Evolutionary conservation across 2,329 filamentous ascomycete species (phyloP), one percentile per base, ranked within the genome.

Genomic region (Epichloe gansuensis): DNA sequence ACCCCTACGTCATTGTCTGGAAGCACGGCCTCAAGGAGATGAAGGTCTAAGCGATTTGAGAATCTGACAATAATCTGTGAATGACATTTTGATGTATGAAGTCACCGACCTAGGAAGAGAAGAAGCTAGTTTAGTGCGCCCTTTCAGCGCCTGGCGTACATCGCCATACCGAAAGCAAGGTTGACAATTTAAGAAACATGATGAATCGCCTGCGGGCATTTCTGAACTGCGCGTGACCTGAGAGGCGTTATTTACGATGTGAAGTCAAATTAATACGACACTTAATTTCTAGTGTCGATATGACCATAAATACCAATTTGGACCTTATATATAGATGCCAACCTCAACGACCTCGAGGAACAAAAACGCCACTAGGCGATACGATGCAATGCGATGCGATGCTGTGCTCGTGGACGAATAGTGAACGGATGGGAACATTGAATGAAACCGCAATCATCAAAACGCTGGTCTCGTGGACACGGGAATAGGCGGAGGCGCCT

Each of bases 1-100:
- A 97, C 91, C 52, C 93, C 56, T 98, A 80, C 69, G 78, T 95
- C 64, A 86, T 82, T 61, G 75, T 94, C 76, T 97, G 91, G 91
- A 96, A 97, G 83, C 86, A 96, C 75, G 93, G 91, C 67, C 74
- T 97, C 59, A 77, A 75, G 63, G 85, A 86, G 76, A 83, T 82
- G 78, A 97, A 98, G 88, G 90, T 97, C 63, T 98, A 91, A 78
- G 61, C 23, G 48, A 21, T 17, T 46, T 35, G 6, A 51, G 17
- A 31, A 7, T 37, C 43, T 44, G 38, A 44, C 3, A 45, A 48
- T n/a, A 46, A 50, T 49, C 34, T 53, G 38, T 45, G 50, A 51
- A 46, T 51, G 48, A 43, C n/a, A 34, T 31, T 43, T 41, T 46
- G 48, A 42, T 54, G 54, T 41, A 43, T 41, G 51, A 57, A 43